Evolutionary conservation across 805 yeast species (phyloP).

Genomic region (Cyberlindnera euphorbiiphila): DNA sequence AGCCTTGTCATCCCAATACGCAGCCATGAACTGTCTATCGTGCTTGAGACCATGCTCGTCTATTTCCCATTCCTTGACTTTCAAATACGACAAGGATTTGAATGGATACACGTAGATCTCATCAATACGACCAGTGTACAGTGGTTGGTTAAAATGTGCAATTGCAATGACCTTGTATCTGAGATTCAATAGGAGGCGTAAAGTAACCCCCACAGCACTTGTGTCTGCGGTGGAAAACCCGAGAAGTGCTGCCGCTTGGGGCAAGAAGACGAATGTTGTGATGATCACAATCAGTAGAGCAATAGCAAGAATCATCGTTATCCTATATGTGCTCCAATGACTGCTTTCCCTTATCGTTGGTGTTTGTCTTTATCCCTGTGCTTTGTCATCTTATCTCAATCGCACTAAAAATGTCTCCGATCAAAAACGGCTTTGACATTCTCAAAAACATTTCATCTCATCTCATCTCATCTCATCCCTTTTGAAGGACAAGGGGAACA

Average conservation of each 20-base stretch:
- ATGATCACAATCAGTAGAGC: slow-evolving; percentile 1
- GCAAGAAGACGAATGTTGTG: slow-evolving; percentile 6
- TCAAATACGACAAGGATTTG: slow-evolving; percentile 16
- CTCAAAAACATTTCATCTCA: not conserved
- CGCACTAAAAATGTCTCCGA: too few relatives aligned
- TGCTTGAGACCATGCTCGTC: slow-evolving; percentile 23
- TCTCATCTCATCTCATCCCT: not conserved
- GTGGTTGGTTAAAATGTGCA: slow-evolving; percentile 6
- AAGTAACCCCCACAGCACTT: not conserved
- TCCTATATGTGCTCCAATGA: not conserved
- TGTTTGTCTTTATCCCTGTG: not conserved
- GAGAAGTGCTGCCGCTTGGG: not conserved
- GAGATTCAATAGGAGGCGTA: slow-evolving; percentile 12
- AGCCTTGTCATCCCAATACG: slow-evolving; percentile 18
- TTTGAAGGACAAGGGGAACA: not conserved
- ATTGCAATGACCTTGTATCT: slow-evolving; percentile 14
- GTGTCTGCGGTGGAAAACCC: slow-evolving; percentile 8
- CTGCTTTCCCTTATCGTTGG: not conserved
- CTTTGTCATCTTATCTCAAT: not conserved
- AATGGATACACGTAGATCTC: slow-evolving; percentile 20
- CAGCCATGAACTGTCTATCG: slow-evolving; percentile 24
- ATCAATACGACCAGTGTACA: slow-evolving; percentile 10
- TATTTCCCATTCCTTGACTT: slow-evolving; percentile 18
- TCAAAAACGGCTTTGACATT: too few relatives aligned
- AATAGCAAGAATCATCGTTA: slow-evolving; percentile 2